Percentiles rank a stretch among this genome's conserved stretches.
These are phyloP conservation scores for Conticribra weissflogii DNA, from an alignment of 108 stramenopile species.

Conservation along the genomic window DNA sequence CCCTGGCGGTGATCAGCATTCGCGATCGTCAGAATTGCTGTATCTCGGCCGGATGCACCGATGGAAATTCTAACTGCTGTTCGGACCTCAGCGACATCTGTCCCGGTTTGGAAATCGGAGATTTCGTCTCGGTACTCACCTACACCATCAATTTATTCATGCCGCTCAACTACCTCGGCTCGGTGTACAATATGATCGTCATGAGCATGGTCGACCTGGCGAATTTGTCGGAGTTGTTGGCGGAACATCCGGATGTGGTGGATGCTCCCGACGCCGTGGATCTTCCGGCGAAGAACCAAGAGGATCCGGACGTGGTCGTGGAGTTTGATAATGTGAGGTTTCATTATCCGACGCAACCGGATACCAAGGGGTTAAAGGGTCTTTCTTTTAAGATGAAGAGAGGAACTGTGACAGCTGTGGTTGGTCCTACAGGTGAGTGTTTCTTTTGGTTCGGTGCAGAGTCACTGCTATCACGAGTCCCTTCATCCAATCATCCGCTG, in stretches of 20 bases:
- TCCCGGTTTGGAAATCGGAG: constrained; percentile 90
- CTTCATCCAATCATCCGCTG: no score
- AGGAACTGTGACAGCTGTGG: constrained; percentile 95
- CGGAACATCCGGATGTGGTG: constrained; percentile 86
- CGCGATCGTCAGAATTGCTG: constrained; percentile 70
- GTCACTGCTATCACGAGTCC: no score
- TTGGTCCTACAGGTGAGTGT: constrained; percentile 85
- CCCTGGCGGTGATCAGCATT: constrained; percentile 68
- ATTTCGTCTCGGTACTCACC: constrained; percentile 93
- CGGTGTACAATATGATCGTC: constrained; percentile 87
- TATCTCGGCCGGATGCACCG: constrained; percentile 63
- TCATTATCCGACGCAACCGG: constrained; percentile 90
- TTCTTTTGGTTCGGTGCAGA: no score
- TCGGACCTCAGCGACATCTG: constrained; percentile 52
- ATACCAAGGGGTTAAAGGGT: constrained; percentile 82
- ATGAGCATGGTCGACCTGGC: constrained; percentile 93
- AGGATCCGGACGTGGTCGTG: constrained; percentile 80
- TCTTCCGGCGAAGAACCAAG: constrained; percentile 50
- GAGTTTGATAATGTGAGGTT: constrained; percentile 95
- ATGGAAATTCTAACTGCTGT: constrained; percentile 67
- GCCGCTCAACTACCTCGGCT: constrained; percentile 95
- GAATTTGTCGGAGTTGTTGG: constrained; percentile 90
- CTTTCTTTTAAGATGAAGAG: constrained; percentile 90
- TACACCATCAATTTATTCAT: constrained; percentile 91
- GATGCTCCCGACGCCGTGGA: constrained; percentile 84